Percentiles rank a stretch among this genome's conserved stretches.
These are phyloP conservation scores for Chenopodium berlandieri DNA, from an alignment of 148 eudicot genomes.

Conservation along the genomic window DNA sequence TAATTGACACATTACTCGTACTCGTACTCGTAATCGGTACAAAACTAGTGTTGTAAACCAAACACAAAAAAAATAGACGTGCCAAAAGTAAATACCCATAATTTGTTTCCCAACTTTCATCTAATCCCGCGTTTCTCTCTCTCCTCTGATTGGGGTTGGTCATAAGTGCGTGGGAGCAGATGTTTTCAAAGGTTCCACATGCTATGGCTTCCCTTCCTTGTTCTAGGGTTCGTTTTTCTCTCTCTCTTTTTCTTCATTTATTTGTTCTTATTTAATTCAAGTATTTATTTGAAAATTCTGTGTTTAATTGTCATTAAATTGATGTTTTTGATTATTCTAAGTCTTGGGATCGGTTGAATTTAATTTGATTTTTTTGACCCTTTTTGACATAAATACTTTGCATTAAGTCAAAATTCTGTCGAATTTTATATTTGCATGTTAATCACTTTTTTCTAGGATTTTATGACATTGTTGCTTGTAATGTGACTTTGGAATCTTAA, in stretches of 20 bases:
- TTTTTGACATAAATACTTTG: neutral
- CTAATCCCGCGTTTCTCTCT: slow-evolving; percentile 1
- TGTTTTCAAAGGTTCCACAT: slow-evolving; percentile 43
- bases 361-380: neutral
- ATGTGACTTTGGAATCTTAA: neutral
- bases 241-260: neutral
- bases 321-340: slow-evolving; percentile 11
- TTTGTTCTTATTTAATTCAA: neutral
- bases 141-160: neutral
- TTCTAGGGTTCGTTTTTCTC: slow-evolving; percentile 40
- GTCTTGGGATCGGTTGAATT: slow-evolving; percentile 5
- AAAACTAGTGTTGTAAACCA: no score
- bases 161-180: slow-evolving; percentile 24
- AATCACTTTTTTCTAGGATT: neutral
- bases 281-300: neutral
- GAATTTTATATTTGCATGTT: neutral
- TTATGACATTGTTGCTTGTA: slow-evolving; percentile 13
- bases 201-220: slow-evolving; percentile 67
- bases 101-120: neutral
- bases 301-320: neutral
- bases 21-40: no score
- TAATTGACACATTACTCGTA: no score
- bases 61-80: neutral
- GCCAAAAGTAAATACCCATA: slow-evolving; percentile 1
- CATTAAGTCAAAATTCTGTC: neutral